These are phyloP conservation scores for Penicillium decumbens DNA, from an alignment of 2,329 filamentous ascomycete genomes.

Conservation along the genomic window DNA sequence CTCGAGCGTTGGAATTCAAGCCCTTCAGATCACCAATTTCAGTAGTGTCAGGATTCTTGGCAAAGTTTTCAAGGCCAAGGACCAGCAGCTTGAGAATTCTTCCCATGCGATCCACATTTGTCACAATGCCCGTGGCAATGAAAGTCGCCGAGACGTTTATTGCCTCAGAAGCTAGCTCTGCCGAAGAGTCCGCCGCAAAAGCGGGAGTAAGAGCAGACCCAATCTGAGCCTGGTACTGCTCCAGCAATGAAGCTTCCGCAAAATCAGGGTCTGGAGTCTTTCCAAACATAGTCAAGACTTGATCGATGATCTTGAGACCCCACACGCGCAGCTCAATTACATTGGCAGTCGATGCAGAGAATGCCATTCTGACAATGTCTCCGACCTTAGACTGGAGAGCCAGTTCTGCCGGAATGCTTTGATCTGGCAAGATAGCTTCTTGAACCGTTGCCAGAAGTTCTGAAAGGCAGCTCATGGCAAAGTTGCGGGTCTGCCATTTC, in stretches of 20 bases:
- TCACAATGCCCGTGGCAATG: slow-evolving; percentile 94
- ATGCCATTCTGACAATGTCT: slow-evolving; percentile 93
- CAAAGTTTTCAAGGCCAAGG: slow-evolving; percentile 86
- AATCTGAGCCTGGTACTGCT: slow-evolving; percentile 98
- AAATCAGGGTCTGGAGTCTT: slow-evolving; percentile 95
- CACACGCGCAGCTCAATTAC: slow-evolving; percentile 86
- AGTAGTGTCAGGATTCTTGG: slow-evolving; percentile 71
- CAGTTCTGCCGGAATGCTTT: slow-evolving; percentile 70
- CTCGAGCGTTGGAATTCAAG: slow-evolving; percentile 89
- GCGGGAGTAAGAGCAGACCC: slow-evolving; percentile 93
- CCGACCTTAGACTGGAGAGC: slow-evolving; percentile 79
- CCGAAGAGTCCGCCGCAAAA: slow-evolving; percentile 91
- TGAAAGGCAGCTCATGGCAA: slow-evolving; percentile 82
- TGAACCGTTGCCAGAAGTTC: slow-evolving; percentile 75
- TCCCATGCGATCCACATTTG: slow-evolving; percentile 97
- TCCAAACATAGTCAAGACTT: slow-evolving; percentile 91
- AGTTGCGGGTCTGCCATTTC: slow-evolving; percentile 91
- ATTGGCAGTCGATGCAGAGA: slow-evolving; percentile 91
- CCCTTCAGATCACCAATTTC: slow-evolving; percentile 90
- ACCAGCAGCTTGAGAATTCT: slow-evolving; percentile 92
- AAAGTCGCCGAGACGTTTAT: slow-evolving; percentile 98
- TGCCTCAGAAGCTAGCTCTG: slow-evolving; percentile 89
- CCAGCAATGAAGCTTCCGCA: slow-evolving; percentile 89
- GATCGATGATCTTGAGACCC: slow-evolving; percentile 89
- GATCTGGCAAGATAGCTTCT: slow-evolving; percentile 72